Conservation (phyloP, 2,329 filamentous ascomycete species). For the Pleoardoris graminearum region DNA sequence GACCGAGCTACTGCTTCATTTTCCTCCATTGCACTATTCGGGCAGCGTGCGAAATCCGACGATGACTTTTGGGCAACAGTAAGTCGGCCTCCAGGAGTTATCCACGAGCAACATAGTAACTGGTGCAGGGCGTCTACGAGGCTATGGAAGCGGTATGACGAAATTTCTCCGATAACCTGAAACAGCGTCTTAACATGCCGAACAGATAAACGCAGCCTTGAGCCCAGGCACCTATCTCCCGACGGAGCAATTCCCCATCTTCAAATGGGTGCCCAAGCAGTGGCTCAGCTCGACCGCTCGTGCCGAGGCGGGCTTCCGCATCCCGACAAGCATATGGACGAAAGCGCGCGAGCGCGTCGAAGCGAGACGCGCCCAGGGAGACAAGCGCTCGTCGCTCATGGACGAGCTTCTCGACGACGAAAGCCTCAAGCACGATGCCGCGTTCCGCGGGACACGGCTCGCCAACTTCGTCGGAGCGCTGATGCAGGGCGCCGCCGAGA, state of each 20-base stretch:
- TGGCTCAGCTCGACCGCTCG: slow-evolving; percentile 20
- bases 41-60: slow-evolving; percentile 22
- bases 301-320: slow-evolving; percentile 19
- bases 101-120: neutral
- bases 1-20: slow-evolving; percentile 25
- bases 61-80: slow-evolving; percentile 32
- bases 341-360: slow-evolving; percentile 22
- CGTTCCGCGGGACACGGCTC: slow-evolving; percentile 14
- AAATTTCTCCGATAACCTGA: neutral
- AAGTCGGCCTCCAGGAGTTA: slow-evolving; percentile 9
- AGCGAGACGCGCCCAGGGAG: slow-evolving; percentile 22
- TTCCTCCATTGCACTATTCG: slow-evolving; percentile 23
- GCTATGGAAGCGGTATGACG: slow-evolving; percentile 24
- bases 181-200: slow-evolving; percentile 7
- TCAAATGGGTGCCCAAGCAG: slow-evolving; percentile 26
- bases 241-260: slow-evolving; percentile 30
- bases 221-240: slow-evolving; percentile 28
- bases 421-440: slow-evolving; percentile 13
- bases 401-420: slow-evolving; percentile 29
- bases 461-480: slow-evolving; percentile 20
- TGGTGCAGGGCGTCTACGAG: slow-evolving; percentile 19
- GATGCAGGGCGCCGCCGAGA: slow-evolving; percentile 30
- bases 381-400: slow-evolving; percentile 28
- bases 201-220: slow-evolving; percentile 18
- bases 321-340: slow-evolving; percentile 20